Conservation (phyloP, 1,139 yeast genomes). For the Candida smagusa region DNA sequence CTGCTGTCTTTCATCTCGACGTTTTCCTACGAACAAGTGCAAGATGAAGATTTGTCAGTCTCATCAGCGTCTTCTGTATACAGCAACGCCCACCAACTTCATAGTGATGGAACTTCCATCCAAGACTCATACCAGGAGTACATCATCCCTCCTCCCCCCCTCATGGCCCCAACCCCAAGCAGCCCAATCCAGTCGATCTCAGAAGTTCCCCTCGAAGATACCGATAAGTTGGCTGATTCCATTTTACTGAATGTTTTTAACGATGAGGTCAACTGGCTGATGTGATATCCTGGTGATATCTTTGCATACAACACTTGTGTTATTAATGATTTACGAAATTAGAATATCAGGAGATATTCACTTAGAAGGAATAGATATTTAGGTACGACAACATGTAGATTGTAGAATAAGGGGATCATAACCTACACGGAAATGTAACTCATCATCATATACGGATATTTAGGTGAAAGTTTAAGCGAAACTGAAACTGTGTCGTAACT, state of each 20-base stretch:
- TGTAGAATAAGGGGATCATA: no score
- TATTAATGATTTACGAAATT: no score
- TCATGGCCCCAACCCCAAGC: neutral
- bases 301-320: no score
- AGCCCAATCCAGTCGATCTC: conserved; percentile 4
- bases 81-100: neutral
- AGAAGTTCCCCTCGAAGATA: conserved; percentile 8
- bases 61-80: conserved; percentile 1
- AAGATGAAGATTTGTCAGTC: conserved; percentile 1
- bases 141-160: conserved; percentile 8
- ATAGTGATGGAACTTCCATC: neutral
- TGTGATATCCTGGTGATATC: conserved; percentile 8
- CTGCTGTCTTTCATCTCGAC: conserved; percentile 2
- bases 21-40: conserved; percentile 3
- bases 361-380: no score
- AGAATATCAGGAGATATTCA: no score
- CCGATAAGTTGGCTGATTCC: conserved; percentile 18
- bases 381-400: no score
- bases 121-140: conserved; percentile 6
- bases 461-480: no score
- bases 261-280: conserved; percentile 17
- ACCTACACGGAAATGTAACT: no score
- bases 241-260: conserved; percentile 17
- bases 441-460: no score
- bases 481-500: no score